phyloP scores from a whole-genome alignment of 495 filamentous ascomycete species.

The Annulohypoxylon stygium region DNA sequence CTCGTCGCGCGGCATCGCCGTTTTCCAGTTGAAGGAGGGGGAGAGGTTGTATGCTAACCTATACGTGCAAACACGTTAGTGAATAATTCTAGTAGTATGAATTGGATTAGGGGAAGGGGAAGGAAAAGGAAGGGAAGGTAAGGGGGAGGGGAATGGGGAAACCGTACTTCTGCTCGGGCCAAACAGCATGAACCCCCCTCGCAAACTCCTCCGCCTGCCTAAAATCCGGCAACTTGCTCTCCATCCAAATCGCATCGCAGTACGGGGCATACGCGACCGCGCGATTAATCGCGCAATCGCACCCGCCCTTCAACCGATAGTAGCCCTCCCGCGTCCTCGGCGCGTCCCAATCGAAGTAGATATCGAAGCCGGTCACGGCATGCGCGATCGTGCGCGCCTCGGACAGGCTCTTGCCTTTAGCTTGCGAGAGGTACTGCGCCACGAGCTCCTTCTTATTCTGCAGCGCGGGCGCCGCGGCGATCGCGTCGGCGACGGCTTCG shows the following conservation, averaged over 20 bases:
- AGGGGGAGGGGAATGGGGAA: not conserved
- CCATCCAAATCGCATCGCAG: slow-evolving; percentile 98
- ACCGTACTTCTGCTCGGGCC: slow-evolving; percentile 93
- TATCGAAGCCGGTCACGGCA: slow-evolving; percentile 81
- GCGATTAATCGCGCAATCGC: slow-evolving; percentile 90
- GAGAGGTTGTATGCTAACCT: slow-evolving; percentile 97
- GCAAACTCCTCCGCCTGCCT: slow-evolving; percentile 94
- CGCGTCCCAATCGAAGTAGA: slow-evolving; percentile 94
- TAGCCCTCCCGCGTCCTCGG: slow-evolving; percentile 93
- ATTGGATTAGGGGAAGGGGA: not conserved
- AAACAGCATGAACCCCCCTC: slow-evolving; percentile 91
- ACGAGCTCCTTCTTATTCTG: slow-evolving; percentile 77
- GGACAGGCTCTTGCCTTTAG: slow-evolving; percentile 85
- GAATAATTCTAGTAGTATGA: not conserved
- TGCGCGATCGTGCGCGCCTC: slow-evolving; percentile 86
- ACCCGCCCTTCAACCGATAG: slow-evolving; percentile 92
- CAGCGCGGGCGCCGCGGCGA: slow-evolving; percentile 68
- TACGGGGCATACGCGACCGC: slow-evolving; percentile 94
- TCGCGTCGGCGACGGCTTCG: slow-evolving; percentile 86
- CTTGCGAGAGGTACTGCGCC: slow-evolving; percentile 71
- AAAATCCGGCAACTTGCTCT: slow-evolving; percentile 95
- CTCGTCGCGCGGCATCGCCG: slow-evolving; percentile 91
- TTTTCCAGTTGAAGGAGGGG: slow-evolving; percentile 99
- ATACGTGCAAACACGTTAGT: slow-evolving; percentile 22
- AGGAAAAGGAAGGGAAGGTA: too few species aligned